phyloP scores from a whole-genome alignment of 257 asterid genomes.

The Marsdenia floribunda region DNA sequence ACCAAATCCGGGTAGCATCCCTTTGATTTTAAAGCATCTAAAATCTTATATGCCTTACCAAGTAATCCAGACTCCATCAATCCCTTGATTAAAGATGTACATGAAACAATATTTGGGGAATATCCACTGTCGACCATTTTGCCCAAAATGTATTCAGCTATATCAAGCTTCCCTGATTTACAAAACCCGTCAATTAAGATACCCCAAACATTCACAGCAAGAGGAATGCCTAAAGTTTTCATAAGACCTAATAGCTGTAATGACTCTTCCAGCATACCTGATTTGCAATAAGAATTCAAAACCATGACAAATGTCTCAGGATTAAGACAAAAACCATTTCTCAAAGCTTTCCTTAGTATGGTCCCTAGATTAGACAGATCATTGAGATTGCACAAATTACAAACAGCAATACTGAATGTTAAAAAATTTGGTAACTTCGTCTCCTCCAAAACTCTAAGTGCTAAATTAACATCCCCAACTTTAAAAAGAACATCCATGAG shows the following conservation, averaged over 20 bases:
- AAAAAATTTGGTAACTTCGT: slow-evolving; percentile 56
- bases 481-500: slow-evolving; percentile 59
- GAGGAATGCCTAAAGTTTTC: slow-evolving; percentile 50
- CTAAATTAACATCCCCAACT: slow-evolving; percentile 40
- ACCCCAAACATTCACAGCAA: slow-evolving; percentile 53
- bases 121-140: slow-evolving; percentile 56
- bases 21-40: slow-evolving; percentile 37
- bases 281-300: slow-evolving; percentile 56
- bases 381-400: slow-evolving; percentile 61
- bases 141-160: slow-evolving; percentile 44
- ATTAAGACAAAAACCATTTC: slow-evolving; percentile 51
- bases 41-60: slow-evolving; percentile 50
- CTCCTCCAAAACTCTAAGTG: slow-evolving; percentile 46
- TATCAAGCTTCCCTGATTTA: slow-evolving; percentile 49
- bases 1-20: slow-evolving; percentile 65
- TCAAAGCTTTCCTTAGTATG: slow-evolving; percentile 46
- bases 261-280: slow-evolving; percentile 43
- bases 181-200: slow-evolving; percentile 49
- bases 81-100: slow-evolving; percentile 64
- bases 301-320: slow-evolving; percentile 47
- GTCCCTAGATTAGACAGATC: slow-evolving; percentile 35
- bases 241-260: slow-evolving; percentile 54
- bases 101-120: slow-evolving; percentile 59
- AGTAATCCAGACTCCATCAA: slow-evolving; percentile 47
- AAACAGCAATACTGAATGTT: slow-evolving; percentile 54